phyloP scores from a whole-genome alignment of 352 stramenopile species.

The Discostella stelligera region DNA sequence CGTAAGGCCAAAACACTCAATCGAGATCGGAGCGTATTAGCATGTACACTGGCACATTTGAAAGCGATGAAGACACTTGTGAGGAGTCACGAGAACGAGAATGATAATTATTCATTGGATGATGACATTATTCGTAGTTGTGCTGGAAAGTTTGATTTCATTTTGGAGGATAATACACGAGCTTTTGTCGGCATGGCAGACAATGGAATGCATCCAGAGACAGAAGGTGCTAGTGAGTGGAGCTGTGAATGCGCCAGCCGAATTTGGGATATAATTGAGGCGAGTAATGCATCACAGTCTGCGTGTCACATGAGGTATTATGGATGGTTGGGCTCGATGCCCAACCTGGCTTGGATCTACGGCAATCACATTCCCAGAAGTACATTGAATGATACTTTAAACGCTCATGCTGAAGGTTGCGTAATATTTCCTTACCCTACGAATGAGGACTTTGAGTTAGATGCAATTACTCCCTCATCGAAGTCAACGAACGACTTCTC shows the following conservation, averaged over 20 bases:
- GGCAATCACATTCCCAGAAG: constrained; percentile 59
- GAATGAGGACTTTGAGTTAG: constrained; percentile 53
- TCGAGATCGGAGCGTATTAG: constrained; percentile 71
- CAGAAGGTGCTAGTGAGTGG: constrained; percentile 11
- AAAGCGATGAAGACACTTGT: constrained; percentile 74
- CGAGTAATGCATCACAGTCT: constrained; percentile 13
- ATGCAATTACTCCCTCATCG: constrained; percentile 17
- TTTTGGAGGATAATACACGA: constrained; percentile 82
- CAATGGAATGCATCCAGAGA: constrained; percentile 9
- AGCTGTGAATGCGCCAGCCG: constrained; percentile 53
- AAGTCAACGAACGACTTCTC: constrained; percentile 7
- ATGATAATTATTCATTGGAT: constrained; percentile 4
- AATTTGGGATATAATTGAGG: constrained; percentile 57
- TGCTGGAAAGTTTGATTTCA: constrained; percentile 70
- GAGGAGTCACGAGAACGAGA: not conserved
- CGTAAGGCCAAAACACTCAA: constrained; percentile 75
- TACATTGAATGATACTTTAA: constrained; percentile 18
- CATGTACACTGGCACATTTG: constrained; percentile 77
- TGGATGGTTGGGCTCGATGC: constrained; percentile 71
- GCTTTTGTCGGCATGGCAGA: constrained; percentile 37
- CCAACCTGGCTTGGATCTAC: constrained; percentile 78
- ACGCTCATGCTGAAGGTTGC: not conserved
- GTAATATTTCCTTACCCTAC: constrained; percentile 64
- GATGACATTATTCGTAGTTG: constrained; percentile 3
- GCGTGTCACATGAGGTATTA: constrained; percentile 74